Conservation (phyloP, 2,329 filamentous ascomycete genomes). For the Neonectria punicea region DNA sequence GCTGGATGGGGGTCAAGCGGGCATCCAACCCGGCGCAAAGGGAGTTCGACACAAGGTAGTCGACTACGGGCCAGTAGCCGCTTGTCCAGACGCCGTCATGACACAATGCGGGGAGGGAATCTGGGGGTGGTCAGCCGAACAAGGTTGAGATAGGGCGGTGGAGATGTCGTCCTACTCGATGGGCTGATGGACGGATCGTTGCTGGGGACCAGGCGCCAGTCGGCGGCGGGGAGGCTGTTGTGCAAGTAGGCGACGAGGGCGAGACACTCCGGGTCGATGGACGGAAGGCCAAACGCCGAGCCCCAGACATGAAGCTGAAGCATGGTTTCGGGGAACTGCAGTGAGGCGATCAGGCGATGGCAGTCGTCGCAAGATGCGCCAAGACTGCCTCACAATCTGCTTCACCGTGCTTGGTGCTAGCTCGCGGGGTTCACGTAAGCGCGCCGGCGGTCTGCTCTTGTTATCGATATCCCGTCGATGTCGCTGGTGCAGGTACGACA, state of each 20-base stretch:
- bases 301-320: conserved; percentile 88
- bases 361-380: conserved; percentile 3
- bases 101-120: conserved; percentile 64
- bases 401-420: not conserved
- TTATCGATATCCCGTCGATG: not conserved
- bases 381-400: not conserved
- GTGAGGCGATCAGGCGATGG: conserved; percentile 5
- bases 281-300: conserved; percentile 86
- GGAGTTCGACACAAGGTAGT: conserved; percentile 60
- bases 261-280: conserved; percentile 90
- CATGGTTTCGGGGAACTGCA: conserved; percentile 41
- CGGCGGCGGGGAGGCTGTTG: conserved; percentile 65
- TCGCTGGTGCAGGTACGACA: not conserved
- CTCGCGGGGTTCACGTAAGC: not conserved
- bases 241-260: conserved; percentile 83
- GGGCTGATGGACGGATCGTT: conserved; percentile 78
- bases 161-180: conserved; percentile 65
- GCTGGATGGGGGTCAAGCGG: conserved; percentile 51
- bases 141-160: conserved; percentile 29
- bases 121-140: conserved; percentile 50
- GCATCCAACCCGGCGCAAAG: conserved; percentile 53
- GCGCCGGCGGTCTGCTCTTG: not conserved
- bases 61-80: conserved; percentile 70
- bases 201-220: conserved; percentile 77
- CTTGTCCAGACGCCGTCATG: conserved; percentile 64